Base-by-base conservation (phyloP, 2,329 filamentous ascomycete species). In the Didymella pinodella region DNA sequence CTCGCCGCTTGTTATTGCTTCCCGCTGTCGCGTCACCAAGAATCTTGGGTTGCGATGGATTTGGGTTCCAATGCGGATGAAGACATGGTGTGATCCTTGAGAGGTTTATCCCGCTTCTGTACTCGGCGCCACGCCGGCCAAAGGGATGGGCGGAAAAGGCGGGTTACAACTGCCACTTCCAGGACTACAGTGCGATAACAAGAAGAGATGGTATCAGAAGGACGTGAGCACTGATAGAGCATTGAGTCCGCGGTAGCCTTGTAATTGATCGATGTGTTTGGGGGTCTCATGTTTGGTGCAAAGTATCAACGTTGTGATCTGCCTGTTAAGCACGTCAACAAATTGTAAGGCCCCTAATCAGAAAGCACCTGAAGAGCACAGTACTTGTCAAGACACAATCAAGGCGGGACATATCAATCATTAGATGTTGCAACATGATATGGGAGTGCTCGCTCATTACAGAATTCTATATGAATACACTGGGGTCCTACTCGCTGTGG, bases 91-190 rank as follows among this genome's bases (percentile, higher is more conserved):
- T 48, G 32, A 41, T 49, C 16, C 12, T 20, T 14, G 12, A 49
- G 40, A 29, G 12, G 20, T 34, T 47, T 38, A 26, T 54, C 41
- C 51, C 56, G 56, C 46, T 54, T 48, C 46, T 43, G 32, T 47
- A 11, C 47, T 59, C 48, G 57, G 57, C 57, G 57, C 52, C 51
- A 56, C 48, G 48, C 52, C 57, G 52, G 57, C 29, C 43, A 29
- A 52, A 60, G 47, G 41, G 50, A 47, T 45, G 41, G 32, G 31
- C 41, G 46, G 32, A 43, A 46, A 50, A 18, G 12, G 47, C 59
- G 52, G 59, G 52, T 50, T 26, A 40, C 18, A 25, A 54, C 60
- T 43, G 20, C 48, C 25, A 41, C 20, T 50, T 25, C 50, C 4
- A 45, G 52, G 25, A 43, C 5, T 38, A 7, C 14, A 12, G 22